Evolutionary conservation across 2,329 filamentous ascomycete genomes (phyloP).

Genomic region (Pseudocercospora pini-densiflorae): DNA sequence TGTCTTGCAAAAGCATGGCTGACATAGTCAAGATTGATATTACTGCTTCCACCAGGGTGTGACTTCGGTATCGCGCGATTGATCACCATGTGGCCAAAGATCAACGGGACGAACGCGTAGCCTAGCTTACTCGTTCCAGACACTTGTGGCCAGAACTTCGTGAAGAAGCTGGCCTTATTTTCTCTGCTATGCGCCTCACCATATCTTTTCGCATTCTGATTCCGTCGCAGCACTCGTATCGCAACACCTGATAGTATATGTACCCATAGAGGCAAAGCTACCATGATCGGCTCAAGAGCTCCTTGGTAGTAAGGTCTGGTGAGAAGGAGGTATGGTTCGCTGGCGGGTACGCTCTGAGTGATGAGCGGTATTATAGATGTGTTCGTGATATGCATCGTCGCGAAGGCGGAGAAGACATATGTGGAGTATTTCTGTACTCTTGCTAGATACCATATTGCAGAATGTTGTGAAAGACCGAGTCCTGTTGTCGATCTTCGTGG

Average conservation of each 20-base stretch:
- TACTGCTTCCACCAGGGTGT: slow-evolving; percentile 80
- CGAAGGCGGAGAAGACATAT: slow-evolving; percentile 80
- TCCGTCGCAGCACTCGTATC: slow-evolving; percentile 74
- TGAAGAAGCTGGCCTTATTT: slow-evolving; percentile 35
- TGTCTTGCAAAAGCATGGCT: slow-evolving; percentile 81
- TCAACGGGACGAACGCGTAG: slow-evolving; percentile 68
- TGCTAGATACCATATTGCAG: slow-evolving; percentile 75
- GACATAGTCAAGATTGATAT: slow-evolving; percentile 82
- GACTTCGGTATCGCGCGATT: slow-evolving; percentile 75
- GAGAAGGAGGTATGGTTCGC: slow-evolving; percentile 86
- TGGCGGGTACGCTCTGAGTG: slow-evolving; percentile 72
- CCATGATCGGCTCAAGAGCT: slow-evolving; percentile 76
- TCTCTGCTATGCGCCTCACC: slow-evolving; percentile 66
- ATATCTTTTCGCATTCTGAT: slow-evolving; percentile 73
- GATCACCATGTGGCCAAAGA: slow-evolving; percentile 72
- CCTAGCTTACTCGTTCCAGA: slow-evolving; percentile 74
- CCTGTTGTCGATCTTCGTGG: slow-evolving; percentile 44
- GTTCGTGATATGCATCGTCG: slow-evolving; percentile 76
- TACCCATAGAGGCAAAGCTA: slow-evolving; percentile 72
- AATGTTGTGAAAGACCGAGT: slow-evolving; percentile 67
- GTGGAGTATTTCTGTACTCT: slow-evolving; percentile 87
- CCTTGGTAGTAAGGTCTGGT: slow-evolving; percentile 93
- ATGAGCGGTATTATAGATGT: slow-evolving; percentile 79
- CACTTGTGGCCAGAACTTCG: slow-evolving; percentile 67
- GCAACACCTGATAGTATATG: slow-evolving; percentile 79